Base-by-base conservation (phyloP, 2,329 filamentous ascomycete species). In the Penicillium fuscoglaucum region DNA sequence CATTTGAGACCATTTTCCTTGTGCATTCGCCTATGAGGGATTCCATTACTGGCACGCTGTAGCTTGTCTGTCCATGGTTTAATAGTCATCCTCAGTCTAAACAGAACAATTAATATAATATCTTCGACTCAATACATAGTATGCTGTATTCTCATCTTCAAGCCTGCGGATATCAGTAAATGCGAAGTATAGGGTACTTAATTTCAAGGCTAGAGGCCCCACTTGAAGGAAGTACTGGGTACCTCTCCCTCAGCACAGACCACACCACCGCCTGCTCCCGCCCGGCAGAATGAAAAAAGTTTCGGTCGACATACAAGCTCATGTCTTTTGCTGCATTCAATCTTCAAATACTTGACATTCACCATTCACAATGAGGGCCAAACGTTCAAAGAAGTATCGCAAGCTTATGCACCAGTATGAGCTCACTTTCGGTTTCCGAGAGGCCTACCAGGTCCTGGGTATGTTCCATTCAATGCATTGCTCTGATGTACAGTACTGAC, bases 321-420 rank as follows among this genome's bases (percentile, higher is more conserved):
- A 46, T 33, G 49, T 48, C 50, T 29, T 40, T 59, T 46, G 52
- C 45, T 47, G 43, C 54, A 43, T 53, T 49, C 41, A 61, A 56
- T 55, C 53, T 50, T 50, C 53, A 55, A 49, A 55, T 41, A 31
- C 52, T 43, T 51, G 26, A 59, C 29, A 40, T 3, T 46, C 55
- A 51, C 50, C 57, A 45, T 61, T 57, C 74, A 83, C 68, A 49
- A 90, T 89, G 85, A 82, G 86, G 70, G 87, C 86, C 54, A 90
- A 90, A 77, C 82, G 85, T 60, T 83, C 81, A 43, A 88, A 90
- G 76, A 87, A 89, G 69, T 92, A 91, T 75, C 86, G 88, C 72
- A 97, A 97, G 86, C 87, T 97, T 70, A 96, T 99, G 88, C 88
- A 91, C 77, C 89, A 93, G 72, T 96, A 93, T 83, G 87, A 88